A percentile compares a stretch with the other conserved stretches of the same genome.
Conservation (phyloP, 2,329 filamentous ascomycete genomes). For the Coleophoma eucalyptorum region DNA sequence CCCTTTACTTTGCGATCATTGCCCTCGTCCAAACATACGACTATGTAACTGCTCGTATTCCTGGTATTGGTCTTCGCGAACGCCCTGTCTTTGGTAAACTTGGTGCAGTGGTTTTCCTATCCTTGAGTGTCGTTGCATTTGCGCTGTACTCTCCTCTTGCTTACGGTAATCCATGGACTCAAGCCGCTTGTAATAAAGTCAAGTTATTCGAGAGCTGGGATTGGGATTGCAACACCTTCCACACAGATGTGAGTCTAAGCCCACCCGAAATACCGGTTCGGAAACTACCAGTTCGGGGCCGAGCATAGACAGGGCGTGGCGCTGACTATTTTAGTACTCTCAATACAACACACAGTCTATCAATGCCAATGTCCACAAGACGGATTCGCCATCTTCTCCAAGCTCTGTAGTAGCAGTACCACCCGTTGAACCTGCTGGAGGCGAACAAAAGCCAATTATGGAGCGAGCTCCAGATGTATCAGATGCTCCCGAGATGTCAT, state of each 20-base stretch:
- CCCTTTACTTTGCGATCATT: slow-evolving; percentile 91
- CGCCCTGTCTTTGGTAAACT: slow-evolving; percentile 71
- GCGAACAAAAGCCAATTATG: slow-evolving; percentile 22
- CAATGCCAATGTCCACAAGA: slow-evolving; percentile 22
- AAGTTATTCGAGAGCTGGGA: slow-evolving; percentile 92
- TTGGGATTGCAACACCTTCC: slow-evolving; percentile 96
- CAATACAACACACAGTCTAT: slow-evolving; percentile 26
- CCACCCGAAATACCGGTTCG: slow-evolving; percentile 18
- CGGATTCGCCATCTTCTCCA: slow-evolving; percentile 20
- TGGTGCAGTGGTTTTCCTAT: slow-evolving; percentile 71
- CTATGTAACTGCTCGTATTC: slow-evolving; percentile 72
- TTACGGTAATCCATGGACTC: slow-evolving; percentile 94
- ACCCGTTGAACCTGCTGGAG: slow-evolving; percentile 7
- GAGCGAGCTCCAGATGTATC: slow-evolving; percentile 21
- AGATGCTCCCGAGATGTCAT: slow-evolving; percentile 21
- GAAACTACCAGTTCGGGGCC: slow-evolving; percentile 15
- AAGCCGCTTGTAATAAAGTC: slow-evolving; percentile 76
- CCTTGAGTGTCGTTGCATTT: slow-evolving; percentile 72
- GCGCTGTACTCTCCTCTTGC: slow-evolving; percentile 81
- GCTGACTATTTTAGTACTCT: slow-evolving; percentile 26
- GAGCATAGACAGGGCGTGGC: slow-evolving; percentile 3
- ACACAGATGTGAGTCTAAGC: slow-evolving; percentile 68
- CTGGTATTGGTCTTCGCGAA: slow-evolving; percentile 62
- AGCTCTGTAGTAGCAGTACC: slow-evolving; percentile 20
- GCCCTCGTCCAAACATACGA: slow-evolving; percentile 87